Conservation (phyloP, 257 asterid species). For the Ehretia macrophylla region DNA sequence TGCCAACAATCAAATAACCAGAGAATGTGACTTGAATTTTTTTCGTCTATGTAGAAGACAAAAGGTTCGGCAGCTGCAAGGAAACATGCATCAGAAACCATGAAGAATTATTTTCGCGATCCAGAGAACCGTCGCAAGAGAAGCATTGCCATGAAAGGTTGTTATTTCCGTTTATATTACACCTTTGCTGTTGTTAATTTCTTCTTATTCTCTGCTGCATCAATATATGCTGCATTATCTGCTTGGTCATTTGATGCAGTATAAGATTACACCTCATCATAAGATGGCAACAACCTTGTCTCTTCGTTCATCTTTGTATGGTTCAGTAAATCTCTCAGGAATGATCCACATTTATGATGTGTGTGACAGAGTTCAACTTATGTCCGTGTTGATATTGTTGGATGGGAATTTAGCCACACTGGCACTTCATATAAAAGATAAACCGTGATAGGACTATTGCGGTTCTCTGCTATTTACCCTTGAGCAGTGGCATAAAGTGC, state of each 20-base stretch:
- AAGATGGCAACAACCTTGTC: not conserved
- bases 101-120: constrained; percentile 72
- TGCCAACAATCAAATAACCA: not conserved
- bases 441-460: too few relatives aligned
- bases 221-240: not conserved
- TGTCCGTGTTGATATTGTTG: too few relatives aligned
- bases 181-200: not conserved
- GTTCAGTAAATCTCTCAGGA: too few relatives aligned
- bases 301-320: too few relatives aligned
- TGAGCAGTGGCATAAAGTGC: too few relatives aligned
- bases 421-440: too few relatives aligned
- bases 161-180: not conserved
- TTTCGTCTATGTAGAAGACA: constrained; percentile 42
- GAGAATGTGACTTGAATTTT: constrained; percentile 1
- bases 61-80: constrained; percentile 82
- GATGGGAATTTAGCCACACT: too few relatives aligned
- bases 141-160: constrained; percentile 88
- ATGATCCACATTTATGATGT: not conserved
- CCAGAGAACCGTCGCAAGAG: constrained; percentile 88
- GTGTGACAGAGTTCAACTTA: not conserved
- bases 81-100: constrained; percentile 78
- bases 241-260: not conserved
- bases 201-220: not conserved
- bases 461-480: too few relatives aligned
- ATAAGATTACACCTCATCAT: not conserved